A percentile compares a stretch with the other conserved stretches of the same genome.
These are phyloP conservation scores for Penicillium malachiteum DNA, from an alignment of 495 filamentous ascomycete genomes.

Conservation along the genomic window DNA sequence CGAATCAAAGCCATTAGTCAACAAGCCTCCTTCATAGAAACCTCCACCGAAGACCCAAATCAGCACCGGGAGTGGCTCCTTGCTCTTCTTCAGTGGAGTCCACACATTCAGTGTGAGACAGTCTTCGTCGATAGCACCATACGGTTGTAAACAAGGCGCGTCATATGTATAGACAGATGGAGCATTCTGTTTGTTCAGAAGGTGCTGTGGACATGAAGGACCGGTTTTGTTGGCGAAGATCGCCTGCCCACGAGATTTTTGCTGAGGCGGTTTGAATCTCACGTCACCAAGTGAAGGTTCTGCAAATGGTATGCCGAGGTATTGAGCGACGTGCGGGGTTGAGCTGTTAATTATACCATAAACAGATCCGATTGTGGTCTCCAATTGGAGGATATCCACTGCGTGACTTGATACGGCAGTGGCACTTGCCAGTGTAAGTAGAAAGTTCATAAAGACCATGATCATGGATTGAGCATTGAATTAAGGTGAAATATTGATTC, in stretches of 20 bases:
- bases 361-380: not conserved
- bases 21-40: conserved; percentile 8
- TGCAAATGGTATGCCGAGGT: conserved; percentile 35
- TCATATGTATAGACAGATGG: conserved; percentile 9
- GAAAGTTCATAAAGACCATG: too few species aligned
- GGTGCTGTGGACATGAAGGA: too few species aligned
- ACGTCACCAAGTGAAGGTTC: conserved; percentile 19
- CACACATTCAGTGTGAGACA: conserved; percentile 38
- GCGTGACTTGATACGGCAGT: too few species aligned
- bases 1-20: conserved; percentile 6
- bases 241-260: not conserved
- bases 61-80: conserved; percentile 10
- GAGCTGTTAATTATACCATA: not conserved
- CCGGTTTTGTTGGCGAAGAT: too few species aligned
- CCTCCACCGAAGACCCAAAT: conserved; percentile 12
- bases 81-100: conserved; percentile 10
- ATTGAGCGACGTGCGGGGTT: conserved; percentile 28
- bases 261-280: conserved; percentile 14
- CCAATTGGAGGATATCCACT: too few species aligned
- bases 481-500: too few species aligned
- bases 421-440: too few species aligned
- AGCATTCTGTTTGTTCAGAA: too few species aligned
- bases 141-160: conserved; percentile 4
- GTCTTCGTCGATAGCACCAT: conserved; percentile 23
- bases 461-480: too few species aligned